Percentiles rank a stretch among this genome's conserved stretches.
Evolutionary conservation across 768 basidiomycete genomes (phyloP).

Genomic region (Asterophora lycoperdoides): DNA sequence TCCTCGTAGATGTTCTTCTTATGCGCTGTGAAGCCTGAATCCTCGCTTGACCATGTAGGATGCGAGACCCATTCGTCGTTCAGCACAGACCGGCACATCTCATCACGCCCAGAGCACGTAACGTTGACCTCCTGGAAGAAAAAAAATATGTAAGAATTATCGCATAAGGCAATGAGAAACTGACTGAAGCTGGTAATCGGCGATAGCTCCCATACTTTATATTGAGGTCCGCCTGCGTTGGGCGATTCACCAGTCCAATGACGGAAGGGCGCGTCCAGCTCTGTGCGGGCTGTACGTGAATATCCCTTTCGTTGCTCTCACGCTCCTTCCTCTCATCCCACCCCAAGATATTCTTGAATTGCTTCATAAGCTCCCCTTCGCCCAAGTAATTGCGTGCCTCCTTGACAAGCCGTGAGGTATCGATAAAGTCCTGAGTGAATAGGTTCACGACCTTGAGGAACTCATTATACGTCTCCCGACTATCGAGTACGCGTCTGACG

Average conservation of each 20-base stretch:
- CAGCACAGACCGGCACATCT: constrained; percentile 92
- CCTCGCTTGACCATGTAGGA: constrained; percentile 92
- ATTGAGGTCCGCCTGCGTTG: constrained; percentile 62
- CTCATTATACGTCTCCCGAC: constrained; percentile 82
- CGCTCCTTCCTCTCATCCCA: constrained; percentile 76
- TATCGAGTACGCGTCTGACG: constrained; percentile 70
- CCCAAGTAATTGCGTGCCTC: constrained; percentile 74
- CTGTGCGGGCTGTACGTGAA: constrained; percentile 33
- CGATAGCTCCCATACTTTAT: constrained; percentile 88
- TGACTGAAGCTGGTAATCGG: constrained; percentile 70
- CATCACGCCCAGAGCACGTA: constrained; percentile 91
- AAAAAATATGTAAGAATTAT: background rate
- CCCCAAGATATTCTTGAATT: constrained; percentile 82
- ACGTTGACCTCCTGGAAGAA: constrained; percentile 92
- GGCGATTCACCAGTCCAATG: constrained; percentile 36
- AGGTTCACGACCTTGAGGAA: constrained; percentile 94
- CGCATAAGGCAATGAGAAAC: constrained; percentile 25
- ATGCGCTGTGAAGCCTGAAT: constrained; percentile 84
- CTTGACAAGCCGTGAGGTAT: constrained; percentile 76
- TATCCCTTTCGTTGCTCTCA: constrained; percentile 47
- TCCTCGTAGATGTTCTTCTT: constrained; percentile 97
- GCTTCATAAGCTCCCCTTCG: constrained; percentile 73
- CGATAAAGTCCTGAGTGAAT: constrained; percentile 92
- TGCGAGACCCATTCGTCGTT: constrained; percentile 99
- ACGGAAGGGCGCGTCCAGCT: constrained; percentile 51